These are phyloP conservation scores for Ramaria sp. DNA, from an alignment of 768 basidiomycete species.

Conservation along the genomic window DNA sequence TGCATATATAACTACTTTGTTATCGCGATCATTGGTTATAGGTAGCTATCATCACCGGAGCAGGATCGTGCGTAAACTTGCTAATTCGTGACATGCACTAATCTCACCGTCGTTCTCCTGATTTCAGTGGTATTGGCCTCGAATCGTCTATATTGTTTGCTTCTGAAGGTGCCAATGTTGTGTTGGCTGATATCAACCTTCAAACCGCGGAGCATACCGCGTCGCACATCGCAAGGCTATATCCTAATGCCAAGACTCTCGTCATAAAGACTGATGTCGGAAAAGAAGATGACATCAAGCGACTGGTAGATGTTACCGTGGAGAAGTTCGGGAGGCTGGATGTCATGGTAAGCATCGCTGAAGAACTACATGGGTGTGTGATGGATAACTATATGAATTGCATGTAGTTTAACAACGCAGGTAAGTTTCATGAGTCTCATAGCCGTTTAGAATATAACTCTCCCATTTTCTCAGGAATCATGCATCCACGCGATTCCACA, in stretches of 20 bases:
- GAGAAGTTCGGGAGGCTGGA: slow-evolving; percentile 88
- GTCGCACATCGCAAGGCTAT: slow-evolving; percentile 49
- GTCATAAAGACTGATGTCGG: slow-evolving; percentile 78
- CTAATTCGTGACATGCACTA: neutral
- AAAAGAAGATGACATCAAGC: slow-evolving; percentile 79
- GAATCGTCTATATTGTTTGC: slow-evolving; percentile 95
- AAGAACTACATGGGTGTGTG: neutral
- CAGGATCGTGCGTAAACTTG: slow-evolving; percentile 57
- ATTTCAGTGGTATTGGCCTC: slow-evolving; percentile 81
- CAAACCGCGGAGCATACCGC: slow-evolving; percentile 59
- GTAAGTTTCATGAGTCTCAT: slow-evolving; percentile 23
- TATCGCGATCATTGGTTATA: slow-evolving; percentile 16
- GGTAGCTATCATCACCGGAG: slow-evolving; percentile 80
- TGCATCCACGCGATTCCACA: slow-evolving; percentile 93
- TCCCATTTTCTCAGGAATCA: slow-evolving; percentile 55
- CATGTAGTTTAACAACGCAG: slow-evolving; percentile 84
- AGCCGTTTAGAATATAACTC: slow-evolving; percentile 5
- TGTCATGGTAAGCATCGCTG: slow-evolving; percentile 57
- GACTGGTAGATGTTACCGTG: slow-evolving; percentile 68
- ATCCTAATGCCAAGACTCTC: slow-evolving; percentile 56
- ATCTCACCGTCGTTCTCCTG: slow-evolving; percentile 10
- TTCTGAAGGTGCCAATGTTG: slow-evolving; percentile 82
- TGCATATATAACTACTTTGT: neutral
- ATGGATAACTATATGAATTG: neutral
- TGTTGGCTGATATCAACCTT: slow-evolving; percentile 82